A percentile compares a stretch with the other conserved stretches of the same genome.
Conservation (phyloP, 139 green algal species). For the Spirogloea muscicola region DNA sequence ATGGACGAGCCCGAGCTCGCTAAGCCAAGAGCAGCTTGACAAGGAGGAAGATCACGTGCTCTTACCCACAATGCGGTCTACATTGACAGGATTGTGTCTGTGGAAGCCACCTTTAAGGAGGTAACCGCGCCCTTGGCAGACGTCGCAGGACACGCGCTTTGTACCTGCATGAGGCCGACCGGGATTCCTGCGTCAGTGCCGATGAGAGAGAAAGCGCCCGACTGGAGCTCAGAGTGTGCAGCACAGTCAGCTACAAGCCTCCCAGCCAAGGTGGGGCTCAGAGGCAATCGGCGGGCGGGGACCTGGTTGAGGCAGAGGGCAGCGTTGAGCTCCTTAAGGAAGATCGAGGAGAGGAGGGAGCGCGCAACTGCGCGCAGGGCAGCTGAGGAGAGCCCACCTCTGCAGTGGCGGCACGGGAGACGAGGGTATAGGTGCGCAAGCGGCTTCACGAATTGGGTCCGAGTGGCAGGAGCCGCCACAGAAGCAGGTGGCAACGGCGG, state of each 20-base stretch:
- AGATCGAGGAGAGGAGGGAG: not conserved
- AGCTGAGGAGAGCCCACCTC: not conserved
- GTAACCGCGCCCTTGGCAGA: no score
- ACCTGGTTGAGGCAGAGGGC: not conserved
- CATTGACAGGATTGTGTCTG: constrained; percentile 45
- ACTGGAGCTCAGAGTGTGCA: not conserved
- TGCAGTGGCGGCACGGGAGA: not conserved
- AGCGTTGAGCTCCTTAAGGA: not conserved
- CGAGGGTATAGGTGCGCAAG: not conserved
- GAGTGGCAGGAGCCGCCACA: no score
- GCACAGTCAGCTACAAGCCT: not conserved
- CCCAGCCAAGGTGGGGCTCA: not conserved
- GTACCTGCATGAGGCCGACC: not conserved
- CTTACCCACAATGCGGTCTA: constrained; percentile 21
- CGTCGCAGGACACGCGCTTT: no score
- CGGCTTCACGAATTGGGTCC: constrained; percentile 3
- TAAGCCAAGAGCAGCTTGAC: not conserved
- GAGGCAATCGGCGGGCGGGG: not conserved
- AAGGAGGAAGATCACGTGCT: not conserved
- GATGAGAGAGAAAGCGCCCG: not conserved
- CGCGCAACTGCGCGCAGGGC: no score
- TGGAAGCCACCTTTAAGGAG: constrained; percentile 46
- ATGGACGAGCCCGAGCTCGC: not conserved
- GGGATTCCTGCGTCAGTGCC: not conserved
- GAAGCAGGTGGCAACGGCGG: no score